Percentiles rank a stretch among this genome's conserved stretches.
Conservation (phyloP, 192 early-diverging fungal species). For the Funneliformis geosporum region DNA sequence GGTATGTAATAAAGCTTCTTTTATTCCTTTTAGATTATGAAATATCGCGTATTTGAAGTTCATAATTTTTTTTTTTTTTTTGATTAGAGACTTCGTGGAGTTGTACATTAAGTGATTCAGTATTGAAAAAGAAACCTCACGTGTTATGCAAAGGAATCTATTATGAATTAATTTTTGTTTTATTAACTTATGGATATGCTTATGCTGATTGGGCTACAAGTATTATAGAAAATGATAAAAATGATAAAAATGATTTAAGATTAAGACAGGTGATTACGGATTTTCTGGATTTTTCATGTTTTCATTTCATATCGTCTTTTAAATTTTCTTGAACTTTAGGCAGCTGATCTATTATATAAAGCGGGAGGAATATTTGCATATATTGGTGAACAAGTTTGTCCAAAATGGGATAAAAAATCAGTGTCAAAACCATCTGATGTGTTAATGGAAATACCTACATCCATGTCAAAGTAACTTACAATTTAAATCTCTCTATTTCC, state of each 20-base stretch:
- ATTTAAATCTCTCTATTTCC: neutral
- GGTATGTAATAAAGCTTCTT: slow-evolving; percentile 21
- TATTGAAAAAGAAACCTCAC: slow-evolving; percentile 52
- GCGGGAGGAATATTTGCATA: slow-evolving; percentile 57
- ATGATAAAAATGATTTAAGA: slow-evolving; percentile 28
- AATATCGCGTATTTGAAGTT: neutral
- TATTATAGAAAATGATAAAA: slow-evolving; percentile 30
- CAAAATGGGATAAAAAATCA: slow-evolving; percentile 41
- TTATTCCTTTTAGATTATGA: neutral
- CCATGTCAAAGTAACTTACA: slow-evolving; percentile 47
- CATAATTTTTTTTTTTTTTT: neutral
- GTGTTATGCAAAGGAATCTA: slow-evolving; percentile 50
- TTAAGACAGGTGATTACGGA: slow-evolving; percentile 19
- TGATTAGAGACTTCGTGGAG: slow-evolving; percentile 61
- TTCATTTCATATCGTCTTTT: neutral
- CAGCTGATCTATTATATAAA: slow-evolving; percentile 54
- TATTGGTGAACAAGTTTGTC: slow-evolving; percentile 48
- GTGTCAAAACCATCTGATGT: slow-evolving; percentile 37
- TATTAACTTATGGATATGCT: slow-evolving; percentile 58
- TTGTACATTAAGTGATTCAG: slow-evolving; percentile 50
- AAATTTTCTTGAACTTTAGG: slow-evolving; percentile 24
- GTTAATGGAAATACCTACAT: slow-evolving; percentile 38
- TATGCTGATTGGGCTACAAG: slow-evolving; percentile 43
- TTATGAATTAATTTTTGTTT: slow-evolving; percentile 57
- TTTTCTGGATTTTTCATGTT: neutral